These are phyloP conservation scores for Globisporangium barbulae DNA, from an alignment of 352 stramenopile genomes.

Conservation along the genomic window DNA sequence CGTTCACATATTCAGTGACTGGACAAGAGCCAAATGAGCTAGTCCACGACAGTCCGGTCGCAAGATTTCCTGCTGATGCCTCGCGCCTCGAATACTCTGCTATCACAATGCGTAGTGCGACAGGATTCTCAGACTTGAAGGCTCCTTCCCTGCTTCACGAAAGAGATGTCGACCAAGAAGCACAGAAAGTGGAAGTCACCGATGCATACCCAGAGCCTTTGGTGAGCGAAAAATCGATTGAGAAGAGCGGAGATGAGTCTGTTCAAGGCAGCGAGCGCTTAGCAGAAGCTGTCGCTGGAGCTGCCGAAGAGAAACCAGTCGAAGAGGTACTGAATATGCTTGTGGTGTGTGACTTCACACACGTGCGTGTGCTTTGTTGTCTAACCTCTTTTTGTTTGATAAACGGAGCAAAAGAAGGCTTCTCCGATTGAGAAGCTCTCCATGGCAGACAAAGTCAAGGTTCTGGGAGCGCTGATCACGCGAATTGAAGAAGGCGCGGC, in stretches of 20 bases:
- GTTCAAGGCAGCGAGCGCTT: not conserved
- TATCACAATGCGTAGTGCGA: too few relatives aligned
- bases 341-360: not conserved
- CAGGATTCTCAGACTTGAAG: too few relatives aligned
- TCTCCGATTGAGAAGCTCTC: constrained; percentile 39
- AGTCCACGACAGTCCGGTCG: not conserved
- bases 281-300: not conserved
- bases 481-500: constrained; percentile 59
- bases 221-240: not conserved
- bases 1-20: not conserved
- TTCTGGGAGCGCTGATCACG: constrained; percentile 43
- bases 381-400: constrained; percentile 3
- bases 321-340: constrained; percentile 6
- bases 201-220: too few relatives aligned
- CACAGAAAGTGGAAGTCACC: not conserved
- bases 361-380: not conserved
- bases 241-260: not conserved
- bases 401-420: not conserved
- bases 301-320: not conserved
- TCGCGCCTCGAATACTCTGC: too few relatives aligned
- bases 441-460: constrained; percentile 52
- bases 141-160: too few relatives aligned
- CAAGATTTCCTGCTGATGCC: not conserved
- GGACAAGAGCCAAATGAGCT: not conserved
- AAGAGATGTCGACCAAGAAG: not conserved